Conservation (phyloP, 306 rosid genomes). For the Quercus bicolor region DNA sequence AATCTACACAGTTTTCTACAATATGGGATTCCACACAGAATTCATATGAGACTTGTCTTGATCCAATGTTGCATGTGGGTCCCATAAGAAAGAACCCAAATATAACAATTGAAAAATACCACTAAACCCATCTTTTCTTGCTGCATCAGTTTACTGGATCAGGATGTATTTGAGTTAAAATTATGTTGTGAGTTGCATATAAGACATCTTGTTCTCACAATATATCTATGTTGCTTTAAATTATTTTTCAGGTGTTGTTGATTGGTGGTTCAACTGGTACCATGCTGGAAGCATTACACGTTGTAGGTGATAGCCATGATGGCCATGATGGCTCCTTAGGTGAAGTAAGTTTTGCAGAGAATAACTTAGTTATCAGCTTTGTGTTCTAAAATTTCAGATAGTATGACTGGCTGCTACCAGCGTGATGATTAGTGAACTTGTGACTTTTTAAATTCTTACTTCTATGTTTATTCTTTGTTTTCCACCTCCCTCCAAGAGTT, state of each 20-base stretch:
- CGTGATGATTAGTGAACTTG: neutral
- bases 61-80: too few species aligned
- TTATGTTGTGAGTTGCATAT: neutral
- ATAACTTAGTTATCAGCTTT: conserved; percentile 1
- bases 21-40: too few species aligned
- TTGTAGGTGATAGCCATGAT: conserved; percentile 74
- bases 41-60: too few species aligned
- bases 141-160: too few species aligned
- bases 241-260: conserved; percentile 69
- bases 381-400: neutral
- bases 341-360: conserved; percentile 59
- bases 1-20: too few species aligned
- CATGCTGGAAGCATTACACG: conserved; percentile 92
- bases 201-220: neutral
- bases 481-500: conserved; percentile 30
- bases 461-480: conserved; percentile 4
- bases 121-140: too few species aligned
- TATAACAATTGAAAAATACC: too few species aligned
- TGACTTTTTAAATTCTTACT: neutral
- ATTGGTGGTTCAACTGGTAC: conserved; percentile 98
- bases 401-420: neutral
- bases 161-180: neutral
- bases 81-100: too few species aligned
- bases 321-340: conserved; percentile 50
- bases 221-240: neutral